Percentiles rank a stretch among this genome's conserved stretches.
Conservation (phyloP, 495 filamentous ascomycete species). For the Diplogelasinospora grovesii region DNA sequence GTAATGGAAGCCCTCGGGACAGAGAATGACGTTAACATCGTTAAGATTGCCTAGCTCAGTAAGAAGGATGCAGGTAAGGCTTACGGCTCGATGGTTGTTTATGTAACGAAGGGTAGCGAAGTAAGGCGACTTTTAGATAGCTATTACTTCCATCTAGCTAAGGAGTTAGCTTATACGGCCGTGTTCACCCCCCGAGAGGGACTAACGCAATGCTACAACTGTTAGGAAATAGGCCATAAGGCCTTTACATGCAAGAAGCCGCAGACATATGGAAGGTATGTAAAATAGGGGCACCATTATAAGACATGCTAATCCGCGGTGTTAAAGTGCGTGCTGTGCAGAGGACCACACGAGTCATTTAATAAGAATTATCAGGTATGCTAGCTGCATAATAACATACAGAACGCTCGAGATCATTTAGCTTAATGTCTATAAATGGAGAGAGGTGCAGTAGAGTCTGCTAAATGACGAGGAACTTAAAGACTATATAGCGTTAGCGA, state of each 20-base stretch:
- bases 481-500: too few species aligned
- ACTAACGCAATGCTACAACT: background rate
- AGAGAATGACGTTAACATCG: too few species aligned
- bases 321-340: too few species aligned
- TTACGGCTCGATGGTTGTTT: too few species aligned
- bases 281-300: background rate
- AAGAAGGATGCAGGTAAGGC: too few species aligned
- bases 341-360: background rate
- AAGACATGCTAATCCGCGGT: too few species aligned
- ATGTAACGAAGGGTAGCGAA: background rate
- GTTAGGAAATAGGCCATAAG: too few species aligned
- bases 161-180: background rate
- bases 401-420: background rate
- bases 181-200: background rate
- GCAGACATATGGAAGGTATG: background rate
- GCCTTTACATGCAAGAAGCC: too few species aligned
- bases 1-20: too few species aligned
- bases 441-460: background rate
- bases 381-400: background rate
- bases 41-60: too few species aligned
- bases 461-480: background rate
- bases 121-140: background rate
- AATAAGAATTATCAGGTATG: background rate
- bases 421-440: background rate
- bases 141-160: background rate